phyloP scores from a whole-genome alignment of 768 basidiomycete genomes.

The Tricholoma terreum region DNA sequence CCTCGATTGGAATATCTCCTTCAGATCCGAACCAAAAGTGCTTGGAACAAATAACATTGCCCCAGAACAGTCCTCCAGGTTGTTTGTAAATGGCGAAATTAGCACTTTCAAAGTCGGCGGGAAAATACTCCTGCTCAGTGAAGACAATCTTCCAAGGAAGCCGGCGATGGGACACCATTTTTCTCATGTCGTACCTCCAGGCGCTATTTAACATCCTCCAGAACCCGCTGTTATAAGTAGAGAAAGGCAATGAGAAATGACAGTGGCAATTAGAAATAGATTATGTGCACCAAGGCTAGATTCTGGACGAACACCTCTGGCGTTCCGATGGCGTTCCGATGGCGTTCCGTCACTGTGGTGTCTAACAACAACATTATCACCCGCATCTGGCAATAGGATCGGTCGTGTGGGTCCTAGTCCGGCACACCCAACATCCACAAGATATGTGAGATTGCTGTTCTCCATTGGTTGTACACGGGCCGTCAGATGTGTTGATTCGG shows the following conservation, averaged over 20 bases:
- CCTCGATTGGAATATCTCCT: background rate
- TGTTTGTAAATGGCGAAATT: slow-evolving; percentile 7
- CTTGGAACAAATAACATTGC: slow-evolving; percentile 9
- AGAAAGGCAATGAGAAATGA: no score
- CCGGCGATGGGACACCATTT: background rate
- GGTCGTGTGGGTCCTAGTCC: slow-evolving; percentile 9
- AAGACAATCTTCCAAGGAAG: no score
- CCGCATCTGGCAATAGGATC: slow-evolving; percentile 9
- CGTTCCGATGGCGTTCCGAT: slow-evolving; percentile 9
- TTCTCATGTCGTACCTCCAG: slow-evolving; percentile 10
- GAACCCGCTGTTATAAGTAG: no score
- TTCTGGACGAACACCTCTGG: slow-evolving; percentile 7
- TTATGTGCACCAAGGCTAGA: slow-evolving; percentile 1
- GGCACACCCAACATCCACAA: slow-evolving; percentile 12
- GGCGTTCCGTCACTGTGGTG: slow-evolving; percentile 9
- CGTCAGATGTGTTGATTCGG: no score
- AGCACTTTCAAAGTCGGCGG: slow-evolving; percentile 6
- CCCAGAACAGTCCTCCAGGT: slow-evolving; percentile 5
- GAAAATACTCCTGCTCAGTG: no score
- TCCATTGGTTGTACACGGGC: slow-evolving; percentile 7
- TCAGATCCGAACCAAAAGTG: slow-evolving; percentile 6
- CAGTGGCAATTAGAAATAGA: slow-evolving; percentile 5
- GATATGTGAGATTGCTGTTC: slow-evolving; percentile 12
- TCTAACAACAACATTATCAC: slow-evolving; percentile 10
- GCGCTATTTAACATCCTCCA: no score